phyloP scores from a whole-genome alignment of 768 basidiomycete genomes.

The Epithele typhae region DNA sequence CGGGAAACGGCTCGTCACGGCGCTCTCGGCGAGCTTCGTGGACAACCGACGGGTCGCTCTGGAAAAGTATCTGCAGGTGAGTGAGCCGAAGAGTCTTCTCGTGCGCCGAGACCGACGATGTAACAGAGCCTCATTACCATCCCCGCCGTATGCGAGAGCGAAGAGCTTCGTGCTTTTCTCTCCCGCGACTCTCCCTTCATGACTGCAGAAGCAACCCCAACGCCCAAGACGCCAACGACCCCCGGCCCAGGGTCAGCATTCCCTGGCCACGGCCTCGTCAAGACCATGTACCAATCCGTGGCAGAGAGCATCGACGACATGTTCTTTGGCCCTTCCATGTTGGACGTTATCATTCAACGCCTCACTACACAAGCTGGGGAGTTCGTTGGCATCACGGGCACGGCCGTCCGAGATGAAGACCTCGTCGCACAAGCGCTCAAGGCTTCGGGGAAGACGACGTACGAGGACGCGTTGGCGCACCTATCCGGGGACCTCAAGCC shows the following conservation, averaged over 20 bases:
- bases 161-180: conserved; percentile 79
- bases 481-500: conserved; percentile 77
- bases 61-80: conserved; percentile 89
- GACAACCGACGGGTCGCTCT: conserved; percentile 74
- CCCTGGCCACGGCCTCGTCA: conserved; percentile 74
- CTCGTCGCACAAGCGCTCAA: conserved; percentile 76
- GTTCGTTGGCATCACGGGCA: conserved; percentile 78
- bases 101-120: neutral
- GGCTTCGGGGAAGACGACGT: conserved; percentile 57
- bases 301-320: conserved; percentile 96
- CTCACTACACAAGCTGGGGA: conserved; percentile 88
- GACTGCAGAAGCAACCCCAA: conserved; percentile 40
- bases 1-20: conserved; percentile 85
- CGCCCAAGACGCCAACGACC: conserved; percentile 33
- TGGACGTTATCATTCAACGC: conserved; percentile 91
- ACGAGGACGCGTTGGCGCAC: conserved; percentile 68
- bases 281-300: conserved; percentile 86
- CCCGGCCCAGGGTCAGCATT: conserved; percentile 36
- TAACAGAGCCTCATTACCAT: conserved; percentile 67
- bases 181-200: conserved; percentile 85
- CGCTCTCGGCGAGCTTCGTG: conserved; percentile 84
- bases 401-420: conserved; percentile 78
- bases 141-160: conserved; percentile 74
- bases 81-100: conserved; percentile 13
- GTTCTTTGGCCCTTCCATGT: conserved; percentile 93